Conservation (phyloP, 306 rosid species). For the Myrica gale region DNA sequence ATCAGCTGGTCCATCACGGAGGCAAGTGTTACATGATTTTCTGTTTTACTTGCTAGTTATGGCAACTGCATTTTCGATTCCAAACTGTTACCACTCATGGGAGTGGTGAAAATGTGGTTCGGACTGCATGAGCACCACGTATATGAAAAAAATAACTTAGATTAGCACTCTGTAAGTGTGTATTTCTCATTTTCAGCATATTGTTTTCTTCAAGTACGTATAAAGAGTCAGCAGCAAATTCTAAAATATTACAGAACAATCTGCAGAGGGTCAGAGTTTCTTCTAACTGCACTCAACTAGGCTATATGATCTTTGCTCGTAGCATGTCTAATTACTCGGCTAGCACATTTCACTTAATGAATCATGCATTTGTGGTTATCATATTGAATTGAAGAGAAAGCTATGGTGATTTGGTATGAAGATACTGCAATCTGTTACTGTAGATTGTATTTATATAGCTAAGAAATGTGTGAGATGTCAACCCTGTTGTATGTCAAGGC, state of each 20-base stretch:
- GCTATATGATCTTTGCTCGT: conserved; percentile 7
- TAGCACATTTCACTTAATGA: neutral
- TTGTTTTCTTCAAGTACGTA: neutral
- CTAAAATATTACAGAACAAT: no score
- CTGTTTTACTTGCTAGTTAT: neutral
- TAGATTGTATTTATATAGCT: neutral
- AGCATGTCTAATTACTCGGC: neutral
- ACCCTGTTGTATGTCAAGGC: neutral
- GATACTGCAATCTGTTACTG: neutral
- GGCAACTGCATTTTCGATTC: neutral
- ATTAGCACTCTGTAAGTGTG: neutral
- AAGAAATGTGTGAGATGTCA: neutral
- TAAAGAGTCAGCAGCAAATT: neutral
- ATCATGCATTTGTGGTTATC: neutral
- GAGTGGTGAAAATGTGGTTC: neutral
- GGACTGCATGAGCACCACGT: conserved; percentile 12
- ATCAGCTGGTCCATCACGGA: conserved; percentile 83
- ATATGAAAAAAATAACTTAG: conserved; percentile 1
- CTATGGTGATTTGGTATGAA: neutral
- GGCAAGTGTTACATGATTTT: conserved; percentile 50
- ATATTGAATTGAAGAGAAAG: conserved; percentile 8
- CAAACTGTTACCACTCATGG: neutral
- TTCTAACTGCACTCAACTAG: conserved; percentile 10
- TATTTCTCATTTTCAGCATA: neutral
- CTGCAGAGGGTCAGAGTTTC: neutral